phyloP scores from a whole-genome alignment of 495 filamentous ascomycete genomes.

The Aspergillus panamensis region DNA sequence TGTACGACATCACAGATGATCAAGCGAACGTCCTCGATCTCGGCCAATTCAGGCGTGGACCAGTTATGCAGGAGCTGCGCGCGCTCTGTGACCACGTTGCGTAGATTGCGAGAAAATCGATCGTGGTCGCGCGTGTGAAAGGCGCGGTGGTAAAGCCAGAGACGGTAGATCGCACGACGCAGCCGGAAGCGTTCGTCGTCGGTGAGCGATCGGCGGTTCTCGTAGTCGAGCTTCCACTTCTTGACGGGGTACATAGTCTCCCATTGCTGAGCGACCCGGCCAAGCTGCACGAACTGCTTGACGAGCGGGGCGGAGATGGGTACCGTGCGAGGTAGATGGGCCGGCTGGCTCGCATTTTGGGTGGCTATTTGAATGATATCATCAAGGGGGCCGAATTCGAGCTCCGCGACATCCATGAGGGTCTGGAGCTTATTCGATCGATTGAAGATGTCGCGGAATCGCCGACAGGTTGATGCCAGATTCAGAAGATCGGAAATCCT shows the following conservation, averaged over 20 bases:
- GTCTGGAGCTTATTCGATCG: conserved; percentile 51
- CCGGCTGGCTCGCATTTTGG: conserved; percentile 54
- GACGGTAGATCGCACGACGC: conserved; percentile 64
- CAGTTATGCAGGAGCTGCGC: conserved; percentile 56
- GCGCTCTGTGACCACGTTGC: conserved; percentile 43
- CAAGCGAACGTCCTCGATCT: conserved; percentile 52
- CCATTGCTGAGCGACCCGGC: conserved; percentile 60
- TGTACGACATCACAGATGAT: conserved; percentile 51
- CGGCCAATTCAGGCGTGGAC: conserved; percentile 50
- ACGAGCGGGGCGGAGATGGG: conserved; percentile 53
- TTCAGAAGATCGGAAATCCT: conserved; percentile 51
- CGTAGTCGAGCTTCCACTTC: conserved; percentile 58
- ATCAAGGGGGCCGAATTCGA: conserved; percentile 58
- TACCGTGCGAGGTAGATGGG: conserved; percentile 46
- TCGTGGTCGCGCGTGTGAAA: conserved; percentile 51
- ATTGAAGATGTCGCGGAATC: conserved; percentile 51
- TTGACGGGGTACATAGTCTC: conserved; percentile 64
- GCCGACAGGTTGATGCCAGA: conserved; percentile 52
- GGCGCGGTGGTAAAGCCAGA: conserved; percentile 62
- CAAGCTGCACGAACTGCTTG: conserved; percentile 54
- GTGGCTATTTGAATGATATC: conserved; percentile 60
- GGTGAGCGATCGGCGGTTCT: conserved; percentile 59
- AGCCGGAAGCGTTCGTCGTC: conserved; percentile 54
- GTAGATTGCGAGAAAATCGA: conserved; percentile 45
- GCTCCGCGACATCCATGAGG: conserved; percentile 49